Evolutionary conservation across 495 filamentous ascomycete species (phyloP).

Genomic region (Staphylotrichum longicolle): DNA sequence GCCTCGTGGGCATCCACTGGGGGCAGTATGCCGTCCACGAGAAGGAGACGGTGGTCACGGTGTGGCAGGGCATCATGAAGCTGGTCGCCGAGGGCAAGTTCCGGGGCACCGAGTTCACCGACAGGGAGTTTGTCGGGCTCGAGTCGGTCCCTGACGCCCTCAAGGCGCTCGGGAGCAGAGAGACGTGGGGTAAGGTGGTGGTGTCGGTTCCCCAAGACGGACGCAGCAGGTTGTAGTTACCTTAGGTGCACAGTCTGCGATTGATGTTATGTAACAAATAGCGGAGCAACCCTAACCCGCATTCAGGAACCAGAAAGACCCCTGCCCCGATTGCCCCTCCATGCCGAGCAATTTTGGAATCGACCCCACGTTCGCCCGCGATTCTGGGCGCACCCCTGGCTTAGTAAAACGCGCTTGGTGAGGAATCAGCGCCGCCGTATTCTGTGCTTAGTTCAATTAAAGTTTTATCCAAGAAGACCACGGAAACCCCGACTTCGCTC

Average conservation of each 20-base stretch:
- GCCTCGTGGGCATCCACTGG: conserved; percentile 87
- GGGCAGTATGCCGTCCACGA: conserved; percentile 76
- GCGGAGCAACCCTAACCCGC: conserved; percentile 15
- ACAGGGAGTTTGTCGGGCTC: conserved; percentile 76
- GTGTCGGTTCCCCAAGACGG: conserved; percentile 76
- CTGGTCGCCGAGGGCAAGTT: conserved; percentile 78
- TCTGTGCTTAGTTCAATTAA: background rate
- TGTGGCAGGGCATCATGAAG: conserved; percentile 80
- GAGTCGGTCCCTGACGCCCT: conserved; percentile 76
- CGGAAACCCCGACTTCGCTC: conserved; percentile 11
- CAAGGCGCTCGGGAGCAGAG: conserved; percentile 70
- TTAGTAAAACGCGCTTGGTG: conserved; percentile 14
- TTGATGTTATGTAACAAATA: no score
- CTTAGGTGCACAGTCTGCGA: background rate
- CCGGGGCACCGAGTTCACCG: conserved; percentile 74
- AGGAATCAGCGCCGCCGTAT: background rate
- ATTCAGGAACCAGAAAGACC: conserved; percentile 6
- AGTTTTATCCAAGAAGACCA: conserved; percentile 1
- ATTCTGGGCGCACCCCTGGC: conserved; percentile 8
- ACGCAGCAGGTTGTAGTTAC: conserved; percentile 49
- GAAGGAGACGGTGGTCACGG: conserved; percentile 62
- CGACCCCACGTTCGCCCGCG: conserved; percentile 11
- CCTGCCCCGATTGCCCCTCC: conserved; percentile 6
- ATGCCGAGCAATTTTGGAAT: conserved; percentile 6
- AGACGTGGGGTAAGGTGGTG: conserved; percentile 96